Conservation (phyloP, 495 filamentous ascomycete species). For the Haplographium delicatum region DNA sequence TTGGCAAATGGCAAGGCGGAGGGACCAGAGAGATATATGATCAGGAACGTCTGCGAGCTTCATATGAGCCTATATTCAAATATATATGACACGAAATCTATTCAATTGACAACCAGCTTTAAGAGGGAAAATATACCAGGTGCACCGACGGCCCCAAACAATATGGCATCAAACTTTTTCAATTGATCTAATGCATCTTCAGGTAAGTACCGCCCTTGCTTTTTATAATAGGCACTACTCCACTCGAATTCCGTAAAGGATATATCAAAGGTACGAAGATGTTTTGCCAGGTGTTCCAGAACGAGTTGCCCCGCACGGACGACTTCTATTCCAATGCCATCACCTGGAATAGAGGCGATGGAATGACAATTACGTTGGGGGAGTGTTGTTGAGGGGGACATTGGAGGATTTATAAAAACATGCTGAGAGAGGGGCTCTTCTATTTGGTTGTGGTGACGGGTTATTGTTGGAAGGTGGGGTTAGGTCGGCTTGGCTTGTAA, state of each 20-base stretch:
- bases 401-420: no score
- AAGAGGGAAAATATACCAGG: slow-evolving; percentile 33
- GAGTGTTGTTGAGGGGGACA: no score
- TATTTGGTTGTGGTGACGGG: no score
- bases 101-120: no score
- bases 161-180: slow-evolving; percentile 49
- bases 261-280: slow-evolving; percentile 41
- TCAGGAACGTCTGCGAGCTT: slow-evolving; percentile 43
- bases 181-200: slow-evolving; percentile 46
- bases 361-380: no score
- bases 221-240: slow-evolving; percentile 49
- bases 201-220: slow-evolving; percentile 46
- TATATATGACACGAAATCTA: no score
- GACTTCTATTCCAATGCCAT: slow-evolving; percentile 51
- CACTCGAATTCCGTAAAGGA: slow-evolving; percentile 46
- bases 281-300: slow-evolving; percentile 37
- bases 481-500: no score
- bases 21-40: slow-evolving; percentile 53
- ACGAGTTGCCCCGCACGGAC: slow-evolving; percentile 41
- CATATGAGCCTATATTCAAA: no score
- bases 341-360: slow-evolving; percentile 47
- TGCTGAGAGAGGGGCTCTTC: no score
- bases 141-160: slow-evolving; percentile 52
- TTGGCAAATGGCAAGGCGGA: slow-evolving; percentile 48
- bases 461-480: no score